Percentiles rank a stretch among this genome's conserved stretches.
phyloP scores from a whole-genome alignment of 2,329 filamentous ascomycete genomes.

The Claviceps digitariae region DNA sequence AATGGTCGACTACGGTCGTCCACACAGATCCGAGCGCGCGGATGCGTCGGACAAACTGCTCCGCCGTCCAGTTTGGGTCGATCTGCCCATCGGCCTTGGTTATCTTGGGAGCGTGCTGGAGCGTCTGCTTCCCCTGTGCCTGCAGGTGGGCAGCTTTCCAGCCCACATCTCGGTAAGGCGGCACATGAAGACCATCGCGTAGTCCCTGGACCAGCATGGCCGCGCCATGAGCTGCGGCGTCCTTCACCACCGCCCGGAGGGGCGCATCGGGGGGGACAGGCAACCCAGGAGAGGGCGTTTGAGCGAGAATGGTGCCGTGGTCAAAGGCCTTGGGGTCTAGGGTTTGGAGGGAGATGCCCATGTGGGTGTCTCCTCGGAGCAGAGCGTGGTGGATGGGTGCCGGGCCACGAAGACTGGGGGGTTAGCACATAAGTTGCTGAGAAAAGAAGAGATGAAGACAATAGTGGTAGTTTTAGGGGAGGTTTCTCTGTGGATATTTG shows the following conservation, averaged over 20 bases:
- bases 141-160: slow-evolving; percentile 6
- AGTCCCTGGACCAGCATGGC: slow-evolving; percentile 57
- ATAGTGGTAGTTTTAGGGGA: too few species aligned
- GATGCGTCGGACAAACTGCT: slow-evolving; percentile 40
- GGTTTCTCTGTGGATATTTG: too few species aligned
- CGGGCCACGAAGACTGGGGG: slow-evolving; percentile 60
- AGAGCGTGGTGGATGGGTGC: slow-evolving; percentile 82
- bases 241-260: slow-evolving; percentile 23
- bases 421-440: too few species aligned
- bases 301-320: slow-evolving; percentile 59
- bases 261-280: slow-evolving; percentile 31
- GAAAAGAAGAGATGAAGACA: too few species aligned
- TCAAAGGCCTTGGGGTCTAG: slow-evolving; percentile 68
- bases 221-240: slow-evolving; percentile 53
- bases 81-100: slow-evolving; percentile 49
- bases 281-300: slow-evolving; percentile 49
- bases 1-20: slow-evolving; percentile 28
- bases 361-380: slow-evolving; percentile 42
- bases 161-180: slow-evolving; percentile 34
- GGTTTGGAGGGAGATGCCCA: slow-evolving; percentile 79
- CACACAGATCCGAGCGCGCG: slow-evolving; percentile 54
- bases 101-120: slow-evolving; percentile 58
- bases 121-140: not conserved
- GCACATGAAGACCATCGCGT: slow-evolving; percentile 47
- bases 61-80: slow-evolving; percentile 34